A percentile compares a stretch with the other conserved stretches of the same genome.
Evolutionary conservation across 2,329 filamentous ascomycete species (phyloP).

Genomic region (Colletotrichum lentis): DNA sequence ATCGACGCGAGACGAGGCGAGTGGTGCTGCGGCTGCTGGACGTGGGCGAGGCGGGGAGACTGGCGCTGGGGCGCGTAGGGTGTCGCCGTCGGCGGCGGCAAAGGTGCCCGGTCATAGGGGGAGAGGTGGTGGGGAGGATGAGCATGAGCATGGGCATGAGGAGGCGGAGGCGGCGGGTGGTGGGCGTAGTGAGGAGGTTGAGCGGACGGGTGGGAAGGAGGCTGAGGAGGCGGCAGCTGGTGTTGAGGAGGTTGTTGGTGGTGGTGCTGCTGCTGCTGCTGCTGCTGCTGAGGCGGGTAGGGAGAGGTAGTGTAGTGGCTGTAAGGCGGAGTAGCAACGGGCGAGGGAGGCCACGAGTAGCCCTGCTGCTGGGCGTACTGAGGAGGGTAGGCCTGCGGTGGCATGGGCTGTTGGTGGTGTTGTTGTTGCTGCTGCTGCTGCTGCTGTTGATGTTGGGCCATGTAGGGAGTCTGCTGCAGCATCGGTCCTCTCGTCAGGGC

Average conservation of each 20-base stretch:
- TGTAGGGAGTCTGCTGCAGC: slow-evolving; percentile 54
- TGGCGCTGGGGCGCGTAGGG: slow-evolving; percentile 47
- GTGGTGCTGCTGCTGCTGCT: too few species aligned
- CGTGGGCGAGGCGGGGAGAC: slow-evolving; percentile 44
- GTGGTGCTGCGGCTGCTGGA: slow-evolving; percentile 39
- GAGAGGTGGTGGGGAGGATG: slow-evolving; percentile 37
- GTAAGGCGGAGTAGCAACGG: slow-evolving; percentile 63
- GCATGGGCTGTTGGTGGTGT: slow-evolving; percentile 48
- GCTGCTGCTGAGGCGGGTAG: slow-evolving; percentile 47
- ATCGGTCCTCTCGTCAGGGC: slow-evolving; percentile 80
- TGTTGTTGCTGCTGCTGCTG: slow-evolving; percentile 43
- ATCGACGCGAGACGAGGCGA: slow-evolving; percentile 41
- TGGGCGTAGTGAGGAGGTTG: slow-evolving; percentile 46
- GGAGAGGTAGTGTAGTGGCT: slow-evolving; percentile 54
- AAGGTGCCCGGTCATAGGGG: slow-evolving; percentile 48
- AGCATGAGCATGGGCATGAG: too few species aligned
- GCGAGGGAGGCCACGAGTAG: slow-evolving; percentile 65
- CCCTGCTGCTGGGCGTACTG: slow-evolving; percentile 53
- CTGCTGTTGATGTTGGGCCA: slow-evolving; percentile 44
- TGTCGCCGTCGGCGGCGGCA: slow-evolving; percentile 49
- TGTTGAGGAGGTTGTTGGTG: slow-evolving; percentile 36
- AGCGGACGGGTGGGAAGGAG: slow-evolving; percentile 41
- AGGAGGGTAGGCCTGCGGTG: slow-evolving; percentile 49
- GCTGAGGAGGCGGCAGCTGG: slow-evolving; percentile 39
- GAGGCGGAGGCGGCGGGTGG: neutral